phyloP scores from a whole-genome alignment of 495 filamentous ascomycete genomes.

The Penicillium nucicola region DNA sequence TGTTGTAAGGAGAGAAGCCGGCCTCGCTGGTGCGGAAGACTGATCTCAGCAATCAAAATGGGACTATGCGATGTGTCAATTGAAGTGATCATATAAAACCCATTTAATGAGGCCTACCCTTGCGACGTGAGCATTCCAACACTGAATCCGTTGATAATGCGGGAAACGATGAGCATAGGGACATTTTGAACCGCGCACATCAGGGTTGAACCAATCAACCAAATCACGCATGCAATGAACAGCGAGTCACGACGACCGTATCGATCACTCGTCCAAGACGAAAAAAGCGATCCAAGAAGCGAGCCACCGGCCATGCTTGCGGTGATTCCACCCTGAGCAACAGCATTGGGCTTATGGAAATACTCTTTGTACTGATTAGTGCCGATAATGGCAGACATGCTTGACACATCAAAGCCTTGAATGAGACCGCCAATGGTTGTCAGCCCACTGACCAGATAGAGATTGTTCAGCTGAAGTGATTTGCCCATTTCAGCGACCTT shows the following conservation, averaged over 20 bases:
- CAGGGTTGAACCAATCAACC: slow-evolving; percentile 17
- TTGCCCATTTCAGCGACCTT: slow-evolving; percentile 10
- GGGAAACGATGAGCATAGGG: slow-evolving; percentile 16
- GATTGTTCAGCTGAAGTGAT: slow-evolving; percentile 12
- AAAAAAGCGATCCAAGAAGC: slow-evolving; percentile 13
- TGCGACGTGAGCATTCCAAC: slow-evolving; percentile 21
- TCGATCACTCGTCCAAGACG: slow-evolving; percentile 18
- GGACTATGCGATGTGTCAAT: slow-evolving; percentile 4
- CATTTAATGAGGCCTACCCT: slow-evolving; percentile 3
- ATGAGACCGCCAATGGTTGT: slow-evolving; percentile 19
- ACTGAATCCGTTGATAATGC: slow-evolving; percentile 14
- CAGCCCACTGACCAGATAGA: slow-evolving; percentile 17
- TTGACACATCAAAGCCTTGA: slow-evolving; percentile 22
- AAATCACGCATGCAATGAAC: slow-evolving; percentile 17
- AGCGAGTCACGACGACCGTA: slow-evolving; percentile 20
- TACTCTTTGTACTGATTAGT: slow-evolving; percentile 18
- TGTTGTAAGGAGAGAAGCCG: slow-evolving; percentile 17
- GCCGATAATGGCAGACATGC: slow-evolving; percentile 22
- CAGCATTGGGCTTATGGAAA: slow-evolving; percentile 15
- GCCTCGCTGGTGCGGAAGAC: slow-evolving; percentile 18
- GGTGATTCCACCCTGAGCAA: slow-evolving; percentile 17
- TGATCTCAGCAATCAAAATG: slow-evolving; percentile 21
- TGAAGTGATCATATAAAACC: neutral
- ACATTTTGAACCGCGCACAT: slow-evolving; percentile 22
- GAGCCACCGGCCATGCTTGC: slow-evolving; percentile 21